Conservation (phyloP, 1,284 basidiomycete genomes). For the Ustilago tritici region DNA sequence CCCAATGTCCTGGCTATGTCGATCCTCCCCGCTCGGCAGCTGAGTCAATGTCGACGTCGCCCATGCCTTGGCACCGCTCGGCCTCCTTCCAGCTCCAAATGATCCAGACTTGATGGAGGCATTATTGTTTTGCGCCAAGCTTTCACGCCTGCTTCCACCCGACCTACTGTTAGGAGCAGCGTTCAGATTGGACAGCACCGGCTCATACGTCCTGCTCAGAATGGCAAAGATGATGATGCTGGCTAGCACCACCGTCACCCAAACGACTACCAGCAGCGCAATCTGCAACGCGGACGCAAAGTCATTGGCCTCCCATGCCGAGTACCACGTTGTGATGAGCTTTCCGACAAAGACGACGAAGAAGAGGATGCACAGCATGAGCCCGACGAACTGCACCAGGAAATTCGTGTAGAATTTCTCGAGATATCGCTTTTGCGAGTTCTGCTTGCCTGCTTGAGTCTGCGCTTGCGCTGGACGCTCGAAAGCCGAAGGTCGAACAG, state of each 20-base stretch:
- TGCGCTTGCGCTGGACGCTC: conserved; percentile 17
- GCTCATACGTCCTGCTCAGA: conserved; percentile 41
- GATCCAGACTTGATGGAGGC: not conserved
- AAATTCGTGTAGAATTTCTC: conserved; percentile 44
- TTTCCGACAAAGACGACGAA: conserved; percentile 27
- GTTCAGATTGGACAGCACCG: conserved; percentile 26
- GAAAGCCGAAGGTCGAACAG: conserved; percentile 32
- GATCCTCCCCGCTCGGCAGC: conserved; percentile 16
- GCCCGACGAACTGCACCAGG: conserved; percentile 23
- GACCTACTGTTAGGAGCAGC: conserved; percentile 6
- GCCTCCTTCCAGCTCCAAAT: not conserved
- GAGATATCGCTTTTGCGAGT: conserved; percentile 33
- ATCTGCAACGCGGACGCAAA: conserved; percentile 12
- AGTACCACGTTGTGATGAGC: conserved; percentile 36
- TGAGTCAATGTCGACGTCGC: conserved; percentile 20
- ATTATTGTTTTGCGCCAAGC: conserved; percentile 6
- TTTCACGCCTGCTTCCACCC: conserved; percentile 11
- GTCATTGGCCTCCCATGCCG: conserved; percentile 33
- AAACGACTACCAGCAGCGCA: conserved; percentile 25
- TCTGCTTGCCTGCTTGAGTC: conserved; percentile 9
- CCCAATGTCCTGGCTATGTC: conserved; percentile 20
- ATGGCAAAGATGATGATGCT: conserved; percentile 37
- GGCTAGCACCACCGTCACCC: conserved; percentile 26
- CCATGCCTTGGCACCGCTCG: conserved; percentile 25
- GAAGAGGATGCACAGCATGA: conserved; percentile 31